A percentile compares a stretch with the other conserved stretches of the same genome.
Conservation (phyloP, 169 alveolate species). For the Plasmodium blacklocki region DNA sequence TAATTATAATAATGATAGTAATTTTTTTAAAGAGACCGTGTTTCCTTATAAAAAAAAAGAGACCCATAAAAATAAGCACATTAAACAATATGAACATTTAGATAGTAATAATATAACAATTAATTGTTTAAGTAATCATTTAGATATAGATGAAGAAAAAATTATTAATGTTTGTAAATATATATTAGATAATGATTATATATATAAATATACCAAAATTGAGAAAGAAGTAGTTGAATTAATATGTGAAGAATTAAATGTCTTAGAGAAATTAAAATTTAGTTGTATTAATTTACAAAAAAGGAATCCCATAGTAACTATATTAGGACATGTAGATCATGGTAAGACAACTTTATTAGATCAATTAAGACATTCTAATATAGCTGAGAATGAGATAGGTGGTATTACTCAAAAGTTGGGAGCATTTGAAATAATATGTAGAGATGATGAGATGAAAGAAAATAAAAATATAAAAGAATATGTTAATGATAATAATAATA, state of each 20-base stretch:
- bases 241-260: slow-evolving; percentile 93
- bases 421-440: slow-evolving; percentile 91
- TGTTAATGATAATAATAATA: too few species aligned
- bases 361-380: slow-evolving; percentile 80
- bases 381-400: slow-evolving; percentile 91
- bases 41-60: neutral
- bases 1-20: neutral
- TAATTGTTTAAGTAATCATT: slow-evolving; percentile 85
- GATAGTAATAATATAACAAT: slow-evolving; percentile 74
- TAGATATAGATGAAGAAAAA: slow-evolving; percentile 90
- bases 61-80: neutral
- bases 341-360: slow-evolving; percentile 97
- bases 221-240: slow-evolving; percentile 64
- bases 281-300: slow-evolving; percentile 87
- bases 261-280: slow-evolving; percentile 90
- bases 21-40: neutral
- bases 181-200: slow-evolving; percentile 92
- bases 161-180: slow-evolving; percentile 91
- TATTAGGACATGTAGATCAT: slow-evolving; percentile 98
- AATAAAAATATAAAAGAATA: too few species aligned
- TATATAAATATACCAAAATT: slow-evolving; percentile 90
- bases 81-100: slow-evolving; percentile 23
- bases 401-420: slow-evolving; percentile 95
- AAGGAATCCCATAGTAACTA: slow-evolving; percentile 94
- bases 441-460: slow-evolving; percentile 3